Percentiles rank a stretch among this genome's conserved stretches.
Conservation (phyloP, 805 yeast species). For the Saturnispora gosingensis region DNA sequence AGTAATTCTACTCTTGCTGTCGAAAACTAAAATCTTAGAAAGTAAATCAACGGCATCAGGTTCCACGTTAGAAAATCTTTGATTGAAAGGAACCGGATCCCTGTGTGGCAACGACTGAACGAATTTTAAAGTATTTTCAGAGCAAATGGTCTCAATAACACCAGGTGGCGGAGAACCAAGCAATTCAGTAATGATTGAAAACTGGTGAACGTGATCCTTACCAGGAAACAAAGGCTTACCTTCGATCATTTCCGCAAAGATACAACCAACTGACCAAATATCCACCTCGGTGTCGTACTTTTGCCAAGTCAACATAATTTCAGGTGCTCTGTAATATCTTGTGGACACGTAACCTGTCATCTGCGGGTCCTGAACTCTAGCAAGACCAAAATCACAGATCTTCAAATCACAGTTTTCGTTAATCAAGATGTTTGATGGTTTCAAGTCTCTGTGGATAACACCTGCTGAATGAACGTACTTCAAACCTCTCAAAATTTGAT, state of each 20-base stretch:
- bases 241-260: conserved; percentile 57
- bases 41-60: conserved; percentile 83
- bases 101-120: conserved; percentile 89
- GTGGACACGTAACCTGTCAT: conserved; percentile 81
- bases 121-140: conserved; percentile 89
- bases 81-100: conserved; percentile 81
- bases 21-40: conserved; percentile 86
- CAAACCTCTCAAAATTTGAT: conserved; percentile 89
- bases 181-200: conserved; percentile 90
- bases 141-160: conserved; percentile 91
- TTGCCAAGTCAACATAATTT: conserved; percentile 66
- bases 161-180: conserved; percentile 91
- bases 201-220: conserved; percentile 96
- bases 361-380: conserved; percentile 43
- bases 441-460: conserved; percentile 81
- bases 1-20: conserved; percentile 87
- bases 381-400: conserved; percentile 75
- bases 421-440: conserved; percentile 64
- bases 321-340: conserved; percentile 80
- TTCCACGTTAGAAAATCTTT: conserved; percentile 70
- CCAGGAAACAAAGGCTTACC: conserved; percentile 69
- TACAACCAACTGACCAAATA: conserved; percentile 76
- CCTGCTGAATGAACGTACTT: conserved; percentile 95
- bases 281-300: conserved; percentile 72
- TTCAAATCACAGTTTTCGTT: conserved; percentile 67